phyloP scores from a whole-genome alignment of 169 alveolate genomes.

The Cryptosporidium sp. region DNA sequence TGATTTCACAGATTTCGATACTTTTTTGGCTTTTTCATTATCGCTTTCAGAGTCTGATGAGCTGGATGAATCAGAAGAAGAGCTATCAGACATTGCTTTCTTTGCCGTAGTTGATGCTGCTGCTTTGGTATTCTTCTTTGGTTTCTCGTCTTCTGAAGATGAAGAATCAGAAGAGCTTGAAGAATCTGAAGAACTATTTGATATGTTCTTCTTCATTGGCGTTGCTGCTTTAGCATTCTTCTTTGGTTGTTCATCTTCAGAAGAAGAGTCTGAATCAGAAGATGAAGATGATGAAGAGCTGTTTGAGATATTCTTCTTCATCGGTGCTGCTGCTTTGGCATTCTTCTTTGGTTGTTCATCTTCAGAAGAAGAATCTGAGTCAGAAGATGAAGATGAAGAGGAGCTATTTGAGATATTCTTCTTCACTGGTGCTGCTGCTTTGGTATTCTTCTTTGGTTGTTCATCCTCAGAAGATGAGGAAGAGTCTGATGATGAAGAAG shows the following conservation, averaged over 20 bases:
- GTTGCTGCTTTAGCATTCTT: background rate
- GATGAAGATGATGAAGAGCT: background rate
- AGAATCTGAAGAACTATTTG: no score
- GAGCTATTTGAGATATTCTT: background rate
- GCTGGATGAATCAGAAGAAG: conserved; percentile 8
- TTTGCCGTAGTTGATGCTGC: background rate
- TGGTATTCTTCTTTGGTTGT: conserved; percentile 19
- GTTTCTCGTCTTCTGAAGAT: background rate
- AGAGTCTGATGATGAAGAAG: conserved; percentile 2
- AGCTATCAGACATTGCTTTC: background rate
- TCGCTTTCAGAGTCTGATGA: conserved; percentile 12
- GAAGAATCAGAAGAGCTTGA: no score
- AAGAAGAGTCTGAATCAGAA: conserved; percentile 1
- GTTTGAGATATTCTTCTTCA: background rate
- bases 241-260: conserved; percentile 4
- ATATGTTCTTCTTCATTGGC: no score
- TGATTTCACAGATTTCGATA: background rate
- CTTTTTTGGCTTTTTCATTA: background rate
- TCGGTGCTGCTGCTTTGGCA: conserved; percentile 1
- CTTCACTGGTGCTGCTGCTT: background rate
- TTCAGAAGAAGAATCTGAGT: conserved; percentile 32
- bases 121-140: background rate
- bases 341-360: conserved; percentile 23
- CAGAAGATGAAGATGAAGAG: conserved; percentile 8
- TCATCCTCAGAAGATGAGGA: conserved; percentile 20